These are phyloP conservation scores for Euphorbia peplus DNA, from an alignment of 345 rosid species.

Conservation along the genomic window DNA sequence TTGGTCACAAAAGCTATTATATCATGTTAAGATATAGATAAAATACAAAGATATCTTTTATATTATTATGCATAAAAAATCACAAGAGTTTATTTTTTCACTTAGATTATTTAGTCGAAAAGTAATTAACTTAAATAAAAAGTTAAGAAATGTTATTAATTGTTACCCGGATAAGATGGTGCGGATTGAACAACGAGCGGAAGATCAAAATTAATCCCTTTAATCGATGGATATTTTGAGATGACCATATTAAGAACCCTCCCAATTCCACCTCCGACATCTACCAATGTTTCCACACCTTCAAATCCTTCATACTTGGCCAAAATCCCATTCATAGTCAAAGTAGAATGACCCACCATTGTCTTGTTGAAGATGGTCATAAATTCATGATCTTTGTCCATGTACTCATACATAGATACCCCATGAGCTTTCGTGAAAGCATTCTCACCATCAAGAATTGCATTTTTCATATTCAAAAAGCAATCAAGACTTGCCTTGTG, in stretches of 20 bases:
- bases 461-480: constrained; percentile 31
- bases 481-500: constrained; percentile 15
- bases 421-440: constrained; percentile 33
- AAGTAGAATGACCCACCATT: constrained; percentile 22
- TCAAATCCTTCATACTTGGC: constrained; percentile 41
- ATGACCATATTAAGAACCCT: constrained; percentile 27
- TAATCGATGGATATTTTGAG: constrained; percentile 41
- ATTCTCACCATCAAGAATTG: constrained; percentile 34
- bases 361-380: constrained; percentile 24
- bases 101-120: too few relatives aligned
- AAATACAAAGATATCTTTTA: too few relatives aligned
- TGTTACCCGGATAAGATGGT: constrained; percentile 38
- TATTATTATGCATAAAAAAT: too few relatives aligned
- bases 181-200: constrained; percentile 28
- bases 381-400: constrained; percentile 12
- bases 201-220: constrained; percentile 51
- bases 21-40: too few relatives aligned
- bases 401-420: constrained; percentile 21
- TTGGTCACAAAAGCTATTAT: too few relatives aligned
- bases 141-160: too few relatives aligned
- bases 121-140: too few relatives aligned
- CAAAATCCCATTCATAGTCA: constrained; percentile 30
- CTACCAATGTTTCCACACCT: constrained; percentile 22
- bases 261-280: constrained; percentile 43
- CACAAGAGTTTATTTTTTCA: too few relatives aligned